These are phyloP conservation scores for Actinomortierella wolfii DNA, from an alignment of 371 early-diverging fungal species.

Conservation along the genomic window DNA sequence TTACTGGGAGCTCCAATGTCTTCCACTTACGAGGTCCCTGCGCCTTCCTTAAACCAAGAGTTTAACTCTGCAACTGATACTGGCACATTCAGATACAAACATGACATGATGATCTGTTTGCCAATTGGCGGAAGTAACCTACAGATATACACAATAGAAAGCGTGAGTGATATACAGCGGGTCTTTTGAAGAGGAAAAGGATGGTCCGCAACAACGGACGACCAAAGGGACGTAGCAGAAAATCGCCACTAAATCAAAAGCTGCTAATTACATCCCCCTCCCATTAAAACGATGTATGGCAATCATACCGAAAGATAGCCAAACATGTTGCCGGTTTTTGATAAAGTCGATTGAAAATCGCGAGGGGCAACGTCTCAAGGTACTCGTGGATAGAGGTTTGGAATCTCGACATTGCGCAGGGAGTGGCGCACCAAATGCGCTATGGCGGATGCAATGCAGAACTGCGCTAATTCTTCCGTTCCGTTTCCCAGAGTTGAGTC, in stretches of 20 bases:
- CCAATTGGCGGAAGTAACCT: slow-evolving; percentile 86
- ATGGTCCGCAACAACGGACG: not conserved
- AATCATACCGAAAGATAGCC: slow-evolving; percentile 82
- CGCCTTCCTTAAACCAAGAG: slow-evolving; percentile 69
- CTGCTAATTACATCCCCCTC: not conserved
- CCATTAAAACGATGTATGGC: not conserved
- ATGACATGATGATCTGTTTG: slow-evolving; percentile 89
- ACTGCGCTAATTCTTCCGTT: no score
- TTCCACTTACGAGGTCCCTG: slow-evolving; percentile 48
- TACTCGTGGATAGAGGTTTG: slow-evolving; percentile 73
- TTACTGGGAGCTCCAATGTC: not conserved
- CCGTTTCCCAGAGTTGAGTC: no score
- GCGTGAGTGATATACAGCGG: not conserved
- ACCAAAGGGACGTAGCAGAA: not conserved
- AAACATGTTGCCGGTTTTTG: slow-evolving; percentile 91
- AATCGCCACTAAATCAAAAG: not conserved
- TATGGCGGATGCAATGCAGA: no score
- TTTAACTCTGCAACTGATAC: slow-evolving; percentile 66
- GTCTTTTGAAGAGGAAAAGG: not conserved
- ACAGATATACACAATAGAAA: not conserved
- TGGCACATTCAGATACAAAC: slow-evolving; percentile 74
- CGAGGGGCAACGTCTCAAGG: slow-evolving; percentile 77
- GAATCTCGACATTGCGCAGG: slow-evolving; percentile 40
- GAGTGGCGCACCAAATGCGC: no score
- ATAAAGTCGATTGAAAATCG: slow-evolving; percentile 79